A percentile compares a stretch with the other conserved stretches of the same genome.
Conservation (phyloP, 352 stramenopile genomes). For the Pythium grandisporangium region DNA sequence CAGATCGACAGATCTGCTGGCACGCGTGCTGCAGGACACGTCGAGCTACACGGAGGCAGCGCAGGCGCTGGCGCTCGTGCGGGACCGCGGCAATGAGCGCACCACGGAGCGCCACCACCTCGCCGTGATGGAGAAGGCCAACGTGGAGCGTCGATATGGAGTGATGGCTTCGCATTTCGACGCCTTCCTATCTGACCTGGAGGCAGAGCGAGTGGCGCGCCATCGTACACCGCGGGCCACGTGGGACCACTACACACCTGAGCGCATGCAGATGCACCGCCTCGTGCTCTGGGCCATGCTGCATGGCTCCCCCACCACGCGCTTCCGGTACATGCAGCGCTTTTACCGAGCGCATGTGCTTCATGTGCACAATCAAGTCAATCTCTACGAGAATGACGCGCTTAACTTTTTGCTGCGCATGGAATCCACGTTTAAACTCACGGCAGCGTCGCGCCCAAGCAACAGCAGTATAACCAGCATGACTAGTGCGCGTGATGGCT, state of each 20-base stretch:
- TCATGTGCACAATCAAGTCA: conserved; percentile 24
- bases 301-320: conserved; percentile 9
- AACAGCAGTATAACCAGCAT: background rate
- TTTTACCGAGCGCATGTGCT: conserved; percentile 42
- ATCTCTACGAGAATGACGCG: conserved; percentile 45
- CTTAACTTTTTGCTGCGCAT: conserved; percentile 59
- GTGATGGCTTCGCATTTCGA: conserved; percentile 27
- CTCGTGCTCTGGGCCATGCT: conserved; percentile 61
- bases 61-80: too few species aligned
- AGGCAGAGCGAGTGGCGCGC: conserved; percentile 10
- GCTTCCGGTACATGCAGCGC: conserved; percentile 15
- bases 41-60: too few species aligned
- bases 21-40: too few species aligned
- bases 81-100: too few species aligned
- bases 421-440: conserved; percentile 41
- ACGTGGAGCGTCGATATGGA: conserved; percentile 18
- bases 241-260: conserved; percentile 27
- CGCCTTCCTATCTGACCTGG: conserved; percentile 27
- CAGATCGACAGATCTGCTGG: too few species aligned
- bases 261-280: conserved; percentile 48
- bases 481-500: background rate
- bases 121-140: conserved; percentile 58
- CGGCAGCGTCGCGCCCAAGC: conserved; percentile 5
- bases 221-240: conserved; percentile 2
- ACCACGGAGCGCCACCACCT: conserved; percentile 27